phyloP scores from a whole-genome alignment of 108 stramenopile species.

The Discostella pseudostelligera region DNA sequence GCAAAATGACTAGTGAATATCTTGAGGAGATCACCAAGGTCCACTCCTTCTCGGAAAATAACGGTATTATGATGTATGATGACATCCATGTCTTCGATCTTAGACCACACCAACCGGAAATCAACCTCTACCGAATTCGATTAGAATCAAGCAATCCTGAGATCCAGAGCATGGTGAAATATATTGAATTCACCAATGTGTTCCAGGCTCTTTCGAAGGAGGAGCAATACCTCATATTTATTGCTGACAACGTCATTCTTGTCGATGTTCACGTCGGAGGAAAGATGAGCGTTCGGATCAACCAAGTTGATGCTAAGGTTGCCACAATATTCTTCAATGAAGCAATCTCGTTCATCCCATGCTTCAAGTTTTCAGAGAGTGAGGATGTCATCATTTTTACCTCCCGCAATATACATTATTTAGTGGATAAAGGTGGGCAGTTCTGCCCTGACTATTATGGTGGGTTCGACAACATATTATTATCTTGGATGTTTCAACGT shows the following conservation, averaged over 20 bases:
- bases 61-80: conserved; percentile 54
- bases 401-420: conserved; percentile 46
- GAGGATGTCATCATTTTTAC: conserved; percentile 58
- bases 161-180: conserved; percentile 58
- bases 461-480: no score
- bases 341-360: conserved; percentile 55
- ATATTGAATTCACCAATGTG: conserved; percentile 53
- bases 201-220: conserved; percentile 36
- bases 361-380: conserved; percentile 54
- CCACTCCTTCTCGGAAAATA: conserved; percentile 49
- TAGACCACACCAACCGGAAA: conserved; percentile 55
- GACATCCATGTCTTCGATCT: conserved; percentile 52
- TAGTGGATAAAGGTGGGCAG: conserved; percentile 54
- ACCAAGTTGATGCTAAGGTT: conserved; percentile 46
- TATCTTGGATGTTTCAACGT: no score
- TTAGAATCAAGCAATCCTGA: conserved; percentile 33
- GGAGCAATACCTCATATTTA: conserved; percentile 57
- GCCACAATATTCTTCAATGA: conserved; percentile 57
- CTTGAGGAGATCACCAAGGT: conserved; percentile 42
- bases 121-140: conserved; percentile 49
- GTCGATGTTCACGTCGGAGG: conserved; percentile 32
- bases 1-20: conserved; percentile 51
- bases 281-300: conserved; percentile 48
- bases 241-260: conserved; percentile 49
- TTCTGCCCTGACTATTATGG: conserved; percentile 52